Conservation (phyloP, 1,284 basidiomycete species). For the Cerioporus squamosus region DNA sequence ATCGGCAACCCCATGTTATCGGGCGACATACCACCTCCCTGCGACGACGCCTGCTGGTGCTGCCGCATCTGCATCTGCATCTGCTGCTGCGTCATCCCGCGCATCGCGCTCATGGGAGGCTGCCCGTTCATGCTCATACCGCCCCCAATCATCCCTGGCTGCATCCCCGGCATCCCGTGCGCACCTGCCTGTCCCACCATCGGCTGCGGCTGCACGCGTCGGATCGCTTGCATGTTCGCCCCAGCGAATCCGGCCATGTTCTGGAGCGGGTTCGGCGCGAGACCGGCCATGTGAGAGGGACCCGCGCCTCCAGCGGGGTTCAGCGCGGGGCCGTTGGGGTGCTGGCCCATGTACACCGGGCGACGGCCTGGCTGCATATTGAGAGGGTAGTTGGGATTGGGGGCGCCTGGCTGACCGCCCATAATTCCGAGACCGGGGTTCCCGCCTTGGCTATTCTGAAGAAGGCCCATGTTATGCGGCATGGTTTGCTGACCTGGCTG, state of each 20-base stretch:
- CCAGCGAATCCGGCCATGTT: constrained; percentile 43
- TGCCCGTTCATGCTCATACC: constrained; percentile 25
- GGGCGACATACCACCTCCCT: constrained; percentile 43
- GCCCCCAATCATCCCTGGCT: constrained; percentile 40
- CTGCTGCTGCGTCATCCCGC: constrained; percentile 24
- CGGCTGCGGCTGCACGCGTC: constrained; percentile 59
- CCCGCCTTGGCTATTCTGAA: constrained; percentile 42
- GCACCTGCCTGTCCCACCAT: constrained; percentile 37
- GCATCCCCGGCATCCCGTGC: constrained; percentile 42
- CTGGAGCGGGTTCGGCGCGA: constrained; percentile 41
- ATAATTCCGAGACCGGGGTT: constrained; percentile 45
- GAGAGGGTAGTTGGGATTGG: constrained; percentile 21
- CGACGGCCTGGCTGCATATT: constrained; percentile 28
- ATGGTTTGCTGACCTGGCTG: constrained; percentile 40
- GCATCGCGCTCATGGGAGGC: constrained; percentile 32
- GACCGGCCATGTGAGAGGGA: constrained; percentile 44
- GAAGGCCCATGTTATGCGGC: constrained; percentile 42
- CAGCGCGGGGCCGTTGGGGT: constrained; percentile 35
- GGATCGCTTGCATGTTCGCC: constrained; percentile 41
- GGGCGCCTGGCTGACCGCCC: constrained; percentile 27
- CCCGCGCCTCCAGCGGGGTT: constrained; percentile 40
- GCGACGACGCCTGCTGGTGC: constrained; percentile 21
- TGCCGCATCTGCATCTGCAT: constrained; percentile 27
- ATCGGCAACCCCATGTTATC: constrained; percentile 46
- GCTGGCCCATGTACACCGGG: constrained; percentile 37